Evolutionary conservation across 2,329 filamentous ascomycete species (phyloP).

Genomic region (Diaporthe humulicola): DNA sequence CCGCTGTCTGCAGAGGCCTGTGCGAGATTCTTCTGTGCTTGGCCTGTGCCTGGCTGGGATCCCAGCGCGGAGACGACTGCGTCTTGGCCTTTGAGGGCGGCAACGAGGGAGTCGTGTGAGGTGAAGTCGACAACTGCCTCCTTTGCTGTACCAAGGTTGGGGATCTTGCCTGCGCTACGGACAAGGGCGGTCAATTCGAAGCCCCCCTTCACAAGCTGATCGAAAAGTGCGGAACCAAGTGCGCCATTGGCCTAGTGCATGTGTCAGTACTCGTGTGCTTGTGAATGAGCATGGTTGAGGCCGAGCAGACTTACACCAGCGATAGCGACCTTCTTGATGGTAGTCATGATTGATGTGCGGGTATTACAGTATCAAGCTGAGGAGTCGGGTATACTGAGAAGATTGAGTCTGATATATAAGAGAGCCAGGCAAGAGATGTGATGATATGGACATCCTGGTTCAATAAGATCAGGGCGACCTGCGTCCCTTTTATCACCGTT

Average conservation of each 20-base stretch:
- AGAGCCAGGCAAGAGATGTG: background rate
- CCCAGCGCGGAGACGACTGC: constrained; percentile 66
- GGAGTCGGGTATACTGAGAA: background rate
- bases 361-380: background rate
- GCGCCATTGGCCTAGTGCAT: constrained; percentile 46
- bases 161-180: constrained; percentile 44
- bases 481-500: constrained; percentile 19
- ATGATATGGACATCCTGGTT: background rate
- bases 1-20: constrained; percentile 70
- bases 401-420: background rate
- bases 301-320: constrained; percentile 48
- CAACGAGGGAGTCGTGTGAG: constrained; percentile 52
- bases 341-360: constrained; percentile 14
- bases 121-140: constrained; percentile 51
- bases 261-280: background rate
- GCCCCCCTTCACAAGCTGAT: constrained; percentile 20
- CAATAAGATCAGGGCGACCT: background rate
- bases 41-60: constrained; percentile 41
- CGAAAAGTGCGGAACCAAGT: constrained; percentile 47
- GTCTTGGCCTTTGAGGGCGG: constrained; percentile 68
- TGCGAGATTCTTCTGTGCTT: constrained; percentile 63
- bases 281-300: background rate
- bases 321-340: constrained; percentile 56
- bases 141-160: constrained; percentile 43
- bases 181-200: constrained; percentile 54